A percentile compares a stretch with the other conserved stretches of the same genome.
Evolutionary conservation across 257 asterid species (phyloP).

Genomic region (Ocimum tenuiflorum): DNA sequence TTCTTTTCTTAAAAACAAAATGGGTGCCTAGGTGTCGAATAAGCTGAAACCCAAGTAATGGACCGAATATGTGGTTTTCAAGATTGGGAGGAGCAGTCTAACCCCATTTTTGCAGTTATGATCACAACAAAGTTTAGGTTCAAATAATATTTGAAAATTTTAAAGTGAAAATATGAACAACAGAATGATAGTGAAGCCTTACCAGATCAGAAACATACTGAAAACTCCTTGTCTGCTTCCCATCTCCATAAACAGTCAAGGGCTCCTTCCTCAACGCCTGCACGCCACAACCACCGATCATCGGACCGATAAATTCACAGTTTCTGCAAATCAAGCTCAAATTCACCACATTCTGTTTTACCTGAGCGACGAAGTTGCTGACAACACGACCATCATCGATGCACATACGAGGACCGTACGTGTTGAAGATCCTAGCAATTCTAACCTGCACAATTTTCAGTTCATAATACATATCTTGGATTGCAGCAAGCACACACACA

Average conservation of each 20-base stretch:
- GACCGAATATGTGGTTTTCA: too few species aligned
- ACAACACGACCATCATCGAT: slow-evolving; percentile 99
- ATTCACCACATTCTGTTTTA: slow-evolving; percentile 5
- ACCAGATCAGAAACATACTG: slow-evolving; percentile 98
- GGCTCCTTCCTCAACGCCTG: slow-evolving; percentile 98
- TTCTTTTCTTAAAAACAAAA: too few species aligned
- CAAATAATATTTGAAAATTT: too few species aligned
- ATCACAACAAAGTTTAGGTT: too few species aligned
- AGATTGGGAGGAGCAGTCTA: too few species aligned
- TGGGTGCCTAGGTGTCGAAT: too few species aligned
- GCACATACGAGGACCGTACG: slow-evolving; percentile 98
- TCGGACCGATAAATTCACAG: neutral
- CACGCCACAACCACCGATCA: neutral
- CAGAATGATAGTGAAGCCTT: neutral
- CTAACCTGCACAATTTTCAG: slow-evolving; percentile 50
- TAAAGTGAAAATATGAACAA: too few species aligned
- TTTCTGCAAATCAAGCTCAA: neutral
- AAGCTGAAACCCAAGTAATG: too few species aligned
- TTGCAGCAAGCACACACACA: neutral
- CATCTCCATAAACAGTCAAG: slow-evolving; percentile 91
- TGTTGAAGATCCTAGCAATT: slow-evolving; percentile 91
- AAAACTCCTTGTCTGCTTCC: slow-evolving; percentile 94
- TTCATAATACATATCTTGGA: neutral
- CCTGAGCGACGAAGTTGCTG: slow-evolving; percentile 99
- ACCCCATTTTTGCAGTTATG: too few species aligned